These are phyloP conservation scores for Cryptococcus hybrid DNA, from an alignment of 1,284 basidiomycete genomes.

Conservation along the genomic window DNA sequence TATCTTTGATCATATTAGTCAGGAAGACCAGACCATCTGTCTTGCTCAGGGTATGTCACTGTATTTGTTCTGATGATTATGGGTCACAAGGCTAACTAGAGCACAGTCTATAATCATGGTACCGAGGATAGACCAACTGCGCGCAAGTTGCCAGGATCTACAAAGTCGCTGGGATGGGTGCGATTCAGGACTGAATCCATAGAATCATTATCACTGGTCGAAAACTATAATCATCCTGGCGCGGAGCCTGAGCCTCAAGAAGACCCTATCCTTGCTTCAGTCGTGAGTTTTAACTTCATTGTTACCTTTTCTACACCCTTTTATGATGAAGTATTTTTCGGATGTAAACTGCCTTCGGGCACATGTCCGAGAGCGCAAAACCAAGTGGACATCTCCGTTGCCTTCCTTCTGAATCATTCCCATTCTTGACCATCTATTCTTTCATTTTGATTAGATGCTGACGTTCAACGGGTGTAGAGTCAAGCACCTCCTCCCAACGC, in stretches of 20 bases:
- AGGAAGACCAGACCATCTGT: slow-evolving; percentile 45
- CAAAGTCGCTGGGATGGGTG: slow-evolving; percentile 52
- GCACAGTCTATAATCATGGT: slow-evolving; percentile 44
- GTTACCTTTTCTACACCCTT: not conserved
- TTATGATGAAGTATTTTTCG: slow-evolving; percentile 50
- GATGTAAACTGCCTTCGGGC: slow-evolving; percentile 31
- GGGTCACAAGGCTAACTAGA: not conserved
- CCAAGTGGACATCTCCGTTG: slow-evolving; percentile 38
- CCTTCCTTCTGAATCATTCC: slow-evolving; percentile 48
- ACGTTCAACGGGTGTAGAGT: not conserved
- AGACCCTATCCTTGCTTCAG: slow-evolving; percentile 44
- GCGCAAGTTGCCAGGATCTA: slow-evolving; percentile 31
- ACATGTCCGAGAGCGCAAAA: slow-evolving; percentile 8
- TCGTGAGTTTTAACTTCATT: slow-evolving; percentile 31
- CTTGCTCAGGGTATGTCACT: slow-evolving; percentile 36
- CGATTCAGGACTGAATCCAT: slow-evolving; percentile 59
- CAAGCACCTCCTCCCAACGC: not conserved
- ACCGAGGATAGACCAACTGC: slow-evolving; percentile 42
- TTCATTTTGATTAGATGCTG: not conserved
- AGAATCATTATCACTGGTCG: slow-evolving; percentile 40
- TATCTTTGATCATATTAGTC: slow-evolving; percentile 46
- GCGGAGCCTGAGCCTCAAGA: slow-evolving; percentile 18
- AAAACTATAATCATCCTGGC: slow-evolving; percentile 42
- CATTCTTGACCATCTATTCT: not conserved
- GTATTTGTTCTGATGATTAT: not conserved